Conservation (phyloP, 805 yeast species). For the Metschnikowia proteae region DNA sequence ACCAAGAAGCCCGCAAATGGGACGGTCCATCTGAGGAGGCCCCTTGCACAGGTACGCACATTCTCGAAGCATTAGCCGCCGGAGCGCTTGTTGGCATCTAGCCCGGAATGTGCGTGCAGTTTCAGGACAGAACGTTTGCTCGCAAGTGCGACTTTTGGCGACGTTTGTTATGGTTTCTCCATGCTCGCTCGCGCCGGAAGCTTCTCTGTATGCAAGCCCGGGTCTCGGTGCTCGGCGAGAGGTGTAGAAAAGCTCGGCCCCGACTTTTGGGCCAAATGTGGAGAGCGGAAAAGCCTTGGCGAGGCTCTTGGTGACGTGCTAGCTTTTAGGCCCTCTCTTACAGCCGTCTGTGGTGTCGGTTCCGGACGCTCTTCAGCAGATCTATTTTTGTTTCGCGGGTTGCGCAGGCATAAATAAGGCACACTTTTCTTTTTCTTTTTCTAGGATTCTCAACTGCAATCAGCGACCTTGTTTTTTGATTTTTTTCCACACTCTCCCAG, state of each 20-base stretch:
- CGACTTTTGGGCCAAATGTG: background rate
- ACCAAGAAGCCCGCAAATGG: no score
- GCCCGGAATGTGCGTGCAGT: background rate
- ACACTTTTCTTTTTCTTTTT: conserved; percentile 3
- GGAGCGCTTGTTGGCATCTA: background rate
- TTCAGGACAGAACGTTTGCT: conserved; percentile 3
- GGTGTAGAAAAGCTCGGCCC: background rate
- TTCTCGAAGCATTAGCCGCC: background rate
- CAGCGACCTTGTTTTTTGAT: background rate
- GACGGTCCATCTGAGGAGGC: no score
- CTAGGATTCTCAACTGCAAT: background rate
- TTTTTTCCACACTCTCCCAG: background rate
- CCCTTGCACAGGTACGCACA: background rate
- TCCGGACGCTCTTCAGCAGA: background rate
- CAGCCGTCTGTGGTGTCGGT: background rate
- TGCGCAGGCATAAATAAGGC: conserved; percentile 5
- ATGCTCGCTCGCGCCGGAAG: conserved; percentile 1
- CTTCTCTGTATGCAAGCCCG: background rate
- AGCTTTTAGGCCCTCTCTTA: background rate
- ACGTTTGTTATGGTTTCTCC: conserved; percentile 6
- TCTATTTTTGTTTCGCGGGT: conserved; percentile 4
- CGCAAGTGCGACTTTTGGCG: conserved; percentile 4
- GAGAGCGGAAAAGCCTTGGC: no score
- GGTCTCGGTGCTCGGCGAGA: background rate
- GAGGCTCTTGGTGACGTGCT: background rate